phyloP scores from a whole-genome alignment of 345 rosid genomes.

The Lepidium sativum region DNA sequence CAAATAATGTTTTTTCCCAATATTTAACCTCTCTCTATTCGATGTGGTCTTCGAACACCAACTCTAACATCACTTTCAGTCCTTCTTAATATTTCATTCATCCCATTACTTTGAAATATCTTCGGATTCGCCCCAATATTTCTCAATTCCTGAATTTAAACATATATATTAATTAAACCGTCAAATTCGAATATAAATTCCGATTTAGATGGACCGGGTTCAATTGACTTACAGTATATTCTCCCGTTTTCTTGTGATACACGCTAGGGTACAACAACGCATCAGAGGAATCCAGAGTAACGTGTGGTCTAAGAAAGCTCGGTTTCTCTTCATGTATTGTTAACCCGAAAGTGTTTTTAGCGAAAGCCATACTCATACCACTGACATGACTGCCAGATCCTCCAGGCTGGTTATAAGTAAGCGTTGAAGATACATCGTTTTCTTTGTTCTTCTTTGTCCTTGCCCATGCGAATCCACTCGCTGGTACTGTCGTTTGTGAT shows the following conservation, averaged over 20 bases:
- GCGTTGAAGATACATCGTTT: conserved; percentile 32
- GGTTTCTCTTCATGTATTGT: conserved; percentile 25
- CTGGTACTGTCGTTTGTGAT: conserved; percentile 35
- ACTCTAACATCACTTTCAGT: conserved; percentile 25
- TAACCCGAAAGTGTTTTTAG: conserved; percentile 30
- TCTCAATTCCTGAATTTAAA: conserved; percentile 2
- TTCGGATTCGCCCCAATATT: conserved; percentile 23
- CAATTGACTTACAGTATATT: not conserved
- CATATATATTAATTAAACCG: not conserved
- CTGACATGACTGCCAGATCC: conserved; percentile 40
- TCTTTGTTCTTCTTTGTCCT: conserved; percentile 38
- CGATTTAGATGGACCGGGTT: not conserved
- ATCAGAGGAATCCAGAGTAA: conserved; percentile 21
- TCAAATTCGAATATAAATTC: not conserved
- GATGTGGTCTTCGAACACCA: conserved; percentile 21
- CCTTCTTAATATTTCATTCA: conserved; percentile 27
- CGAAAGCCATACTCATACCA: conserved; percentile 41
- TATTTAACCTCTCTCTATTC: conserved; percentile 26
- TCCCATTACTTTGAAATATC: too few relatives aligned
- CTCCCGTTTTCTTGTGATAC: conserved; percentile 1
- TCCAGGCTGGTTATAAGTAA: conserved; percentile 36
- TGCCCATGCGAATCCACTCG: conserved; percentile 52
- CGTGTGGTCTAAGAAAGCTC: conserved; percentile 26
- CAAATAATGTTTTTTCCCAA: not conserved
- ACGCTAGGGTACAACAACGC: conserved; percentile 12